Conservation (phyloP, 164 flowering plant genomes). For the Nelumbo lutea region DNA sequence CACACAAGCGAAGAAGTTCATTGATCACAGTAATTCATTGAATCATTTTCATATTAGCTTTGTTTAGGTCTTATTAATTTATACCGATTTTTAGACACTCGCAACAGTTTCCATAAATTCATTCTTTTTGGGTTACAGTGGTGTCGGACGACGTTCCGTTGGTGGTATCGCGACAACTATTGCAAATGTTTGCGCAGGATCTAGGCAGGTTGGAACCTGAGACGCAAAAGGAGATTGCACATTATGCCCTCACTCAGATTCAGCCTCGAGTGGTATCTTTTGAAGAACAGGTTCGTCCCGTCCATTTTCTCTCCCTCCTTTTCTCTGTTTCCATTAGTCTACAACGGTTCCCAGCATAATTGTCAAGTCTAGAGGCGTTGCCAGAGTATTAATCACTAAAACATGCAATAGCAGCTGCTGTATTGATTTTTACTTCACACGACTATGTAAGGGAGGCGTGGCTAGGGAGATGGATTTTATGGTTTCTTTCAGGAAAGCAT, state of each 20-base stretch:
- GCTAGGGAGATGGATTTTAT: no score
- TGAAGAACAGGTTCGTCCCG: conserved; percentile 78
- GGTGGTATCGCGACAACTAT: conserved; percentile 92
- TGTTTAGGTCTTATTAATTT: neutral
- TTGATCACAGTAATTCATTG: conserved; percentile 65
- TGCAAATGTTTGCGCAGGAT: conserved; percentile 84
- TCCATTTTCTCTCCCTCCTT: neutral
- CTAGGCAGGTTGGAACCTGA: conserved; percentile 71
- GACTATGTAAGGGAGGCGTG: no score
- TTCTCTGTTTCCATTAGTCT: neutral
- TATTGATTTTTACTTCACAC: no score
- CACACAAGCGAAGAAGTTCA: conserved; percentile 60
- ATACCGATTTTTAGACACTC: neutral
- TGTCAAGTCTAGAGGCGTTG: no score
- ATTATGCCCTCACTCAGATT: conserved; percentile 82
- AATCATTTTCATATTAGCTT: neutral
- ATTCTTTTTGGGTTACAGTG: conserved; percentile 34
- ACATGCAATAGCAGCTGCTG: no score
- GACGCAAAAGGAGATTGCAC: conserved; percentile 82
- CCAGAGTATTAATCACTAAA: no score
- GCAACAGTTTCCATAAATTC: neutral
- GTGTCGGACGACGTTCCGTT: conserved; percentile 87
- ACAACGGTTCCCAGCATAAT: neutral
- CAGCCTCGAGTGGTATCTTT: conserved; percentile 96
- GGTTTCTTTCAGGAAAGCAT: no score